A percentile compares a stretch with the other conserved stretches of the same genome.
Evolutionary conservation across 2,329 filamentous ascomycete species (phyloP).

Genomic region (Ascochyta clinopodiicola): DNA sequence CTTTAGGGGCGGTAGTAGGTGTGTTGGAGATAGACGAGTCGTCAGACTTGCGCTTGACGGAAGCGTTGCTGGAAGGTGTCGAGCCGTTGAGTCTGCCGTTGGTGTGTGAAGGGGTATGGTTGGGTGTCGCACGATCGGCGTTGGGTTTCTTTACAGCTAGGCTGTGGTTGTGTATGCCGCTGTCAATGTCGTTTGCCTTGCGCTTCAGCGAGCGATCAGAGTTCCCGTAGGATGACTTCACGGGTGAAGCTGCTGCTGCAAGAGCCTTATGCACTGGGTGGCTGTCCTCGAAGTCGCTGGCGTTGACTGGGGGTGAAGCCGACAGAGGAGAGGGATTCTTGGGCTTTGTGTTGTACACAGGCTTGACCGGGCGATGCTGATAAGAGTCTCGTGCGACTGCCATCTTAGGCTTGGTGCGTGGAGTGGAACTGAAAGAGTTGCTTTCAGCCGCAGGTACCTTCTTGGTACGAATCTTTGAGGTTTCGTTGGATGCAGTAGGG

Average conservation of each 20-base stretch:
- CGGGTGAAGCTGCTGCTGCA: conserved; percentile 43
- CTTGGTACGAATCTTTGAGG: conserved; percentile 38
- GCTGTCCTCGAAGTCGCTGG: conserved; percentile 62
- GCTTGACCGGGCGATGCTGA: conserved; percentile 39
- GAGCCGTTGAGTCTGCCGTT: conserved; percentile 39
- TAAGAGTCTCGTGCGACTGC: conserved; percentile 31
- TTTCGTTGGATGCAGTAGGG: conserved; percentile 28
- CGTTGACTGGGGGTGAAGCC: conserved; percentile 66
- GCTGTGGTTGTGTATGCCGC: conserved; percentile 46
- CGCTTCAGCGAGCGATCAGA: conserved; percentile 47
- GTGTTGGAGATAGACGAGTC: conserved; percentile 44
- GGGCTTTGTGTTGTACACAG: conserved; percentile 57
- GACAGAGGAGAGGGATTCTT: conserved; percentile 68
- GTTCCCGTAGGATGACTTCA: conserved; percentile 40
- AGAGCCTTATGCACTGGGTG: conserved; percentile 49
- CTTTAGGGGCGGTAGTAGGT: conserved; percentile 34
- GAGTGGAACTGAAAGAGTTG: conserved; percentile 31
- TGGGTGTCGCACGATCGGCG: conserved; percentile 36
- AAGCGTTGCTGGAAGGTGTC: conserved; percentile 38
- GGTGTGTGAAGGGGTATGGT: conserved; percentile 38
- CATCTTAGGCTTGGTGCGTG: conserved; percentile 42
- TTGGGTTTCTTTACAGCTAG: conserved; percentile 43
- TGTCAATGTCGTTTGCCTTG: conserved; percentile 51
- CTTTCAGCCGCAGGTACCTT: conserved; percentile 32
- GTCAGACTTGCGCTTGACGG: conserved; percentile 55